Conservation (phyloP, 1,139 yeast species). For the Zygosaccharomyces pseudobailii region DNA sequence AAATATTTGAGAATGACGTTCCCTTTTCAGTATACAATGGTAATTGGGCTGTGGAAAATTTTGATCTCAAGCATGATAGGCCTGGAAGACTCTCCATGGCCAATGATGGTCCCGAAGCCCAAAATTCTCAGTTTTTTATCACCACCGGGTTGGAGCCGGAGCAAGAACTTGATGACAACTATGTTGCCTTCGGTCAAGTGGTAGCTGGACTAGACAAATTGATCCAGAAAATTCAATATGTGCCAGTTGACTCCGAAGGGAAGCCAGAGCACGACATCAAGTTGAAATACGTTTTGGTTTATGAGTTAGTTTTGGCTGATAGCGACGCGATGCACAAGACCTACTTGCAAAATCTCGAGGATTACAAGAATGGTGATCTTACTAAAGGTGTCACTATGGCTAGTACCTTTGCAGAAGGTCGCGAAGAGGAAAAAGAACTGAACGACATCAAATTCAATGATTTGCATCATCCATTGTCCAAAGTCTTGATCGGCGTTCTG, state of each 20-base stretch:
- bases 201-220: slow-evolving; percentile 58
- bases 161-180: slow-evolving; percentile 65
- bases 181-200: slow-evolving; percentile 76
- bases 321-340: slow-evolving; percentile 15
- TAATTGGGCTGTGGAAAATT: slow-evolving; percentile 65
- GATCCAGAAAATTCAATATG: slow-evolving; percentile 45
- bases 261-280: slow-evolving; percentile 45
- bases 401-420: slow-evolving; percentile 11
- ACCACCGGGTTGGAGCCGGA: slow-evolving; percentile 52
- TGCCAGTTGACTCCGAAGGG: slow-evolving; percentile 37
- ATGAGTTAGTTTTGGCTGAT: slow-evolving; percentile 16
- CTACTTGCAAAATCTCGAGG: slow-evolving; percentile 18
- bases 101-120: slow-evolving; percentile 68
- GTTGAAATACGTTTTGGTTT: slow-evolving; percentile 32
- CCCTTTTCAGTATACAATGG: slow-evolving; percentile 71
- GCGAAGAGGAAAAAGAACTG: slow-evolving; percentile 11
- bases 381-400: slow-evolving; percentile 22
- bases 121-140: slow-evolving; percentile 70
- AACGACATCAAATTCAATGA: slow-evolving; percentile 16
- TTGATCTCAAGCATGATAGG: slow-evolving; percentile 54
- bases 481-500: slow-evolving; percentile 13
- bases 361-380: slow-evolving; percentile 19
- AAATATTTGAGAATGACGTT: slow-evolving; percentile 82
- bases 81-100: slow-evolving; percentile 75
- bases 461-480: slow-evolving; percentile 19